Base-by-base conservation (phyloP, 2,329 filamentous ascomycete genomes). In the Fusarium sp. region DNA sequence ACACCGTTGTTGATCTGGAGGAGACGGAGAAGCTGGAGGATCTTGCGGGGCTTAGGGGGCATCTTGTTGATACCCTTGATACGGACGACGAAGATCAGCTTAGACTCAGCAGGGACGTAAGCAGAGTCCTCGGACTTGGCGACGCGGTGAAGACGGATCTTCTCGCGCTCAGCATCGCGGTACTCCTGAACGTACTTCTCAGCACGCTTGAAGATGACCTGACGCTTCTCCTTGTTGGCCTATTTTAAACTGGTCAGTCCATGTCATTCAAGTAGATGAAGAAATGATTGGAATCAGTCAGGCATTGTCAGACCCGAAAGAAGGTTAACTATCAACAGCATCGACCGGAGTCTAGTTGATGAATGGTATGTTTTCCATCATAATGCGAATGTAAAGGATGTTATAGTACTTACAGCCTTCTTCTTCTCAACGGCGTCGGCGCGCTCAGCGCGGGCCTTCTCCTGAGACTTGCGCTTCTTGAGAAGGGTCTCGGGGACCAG, bases 21-120 rank as follows among this genome's bases (percentile, higher is more conserved):
- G 75, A 99, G 93, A 88, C 96, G 95, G 83, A 99, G 94, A 69
- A 99, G 93, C 87, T 99, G 96, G 78, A 99, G 91, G 81, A 97
- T 98, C 91, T 99, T 99, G 89, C 96, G 94, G 85, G 97, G 97
- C 92, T 99, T 98, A 78, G 96, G 96, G 82, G 97, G 91, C 79
- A 99, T 98, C 92, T 99, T 99, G 93, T 98, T 98, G 94, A 99
- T 98, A 97, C 95, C 96, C 93, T 99, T 99, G 89, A 99, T 99
- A 83, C 96, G 95, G 84, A 98, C 86, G 78, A 99, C 90, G 83
- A 99, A 99, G 86, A 95, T 94, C 80, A 99, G 88, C 87, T 97
- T 97, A 81, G 92, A 86, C 89, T 99, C 94, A 72, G 93, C 94
- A 73, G 93, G 91, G 76, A 99, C 92, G 85, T 97, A 96, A 89